Evolutionary conservation across 257 asterid genomes (phyloP).

Genomic region (Solanum dulcamara): DNA sequence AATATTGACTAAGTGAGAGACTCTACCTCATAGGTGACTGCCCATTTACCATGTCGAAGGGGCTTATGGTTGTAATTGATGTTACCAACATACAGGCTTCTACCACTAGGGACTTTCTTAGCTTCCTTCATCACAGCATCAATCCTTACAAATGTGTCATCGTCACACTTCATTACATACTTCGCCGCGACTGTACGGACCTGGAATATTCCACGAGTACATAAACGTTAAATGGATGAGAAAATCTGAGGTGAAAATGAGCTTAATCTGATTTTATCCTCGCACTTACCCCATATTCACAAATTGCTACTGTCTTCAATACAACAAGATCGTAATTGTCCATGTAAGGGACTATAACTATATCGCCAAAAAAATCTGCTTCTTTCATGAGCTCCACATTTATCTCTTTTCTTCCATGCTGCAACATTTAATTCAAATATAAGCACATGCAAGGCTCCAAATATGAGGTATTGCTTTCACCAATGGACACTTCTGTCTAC

Average conservation of each 20-base stretch:
- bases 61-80: slow-evolving; percentile 89
- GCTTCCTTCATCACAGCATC: slow-evolving; percentile 76
- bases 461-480: not conserved
- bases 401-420: slow-evolving; percentile 85
- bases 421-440: slow-evolving; percentile 12
- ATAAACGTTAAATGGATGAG: not conserved
- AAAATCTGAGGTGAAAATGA: not conserved
- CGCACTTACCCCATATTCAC: slow-evolving; percentile 88
- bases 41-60: slow-evolving; percentile 94
- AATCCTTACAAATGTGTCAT: slow-evolving; percentile 88
- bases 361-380: slow-evolving; percentile 82
- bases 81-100: slow-evolving; percentile 80
- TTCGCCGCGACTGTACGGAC: slow-evolving; percentile 57
- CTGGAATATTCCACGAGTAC: slow-evolving; percentile 27
- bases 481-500: not conserved
- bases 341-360: slow-evolving; percentile 87
- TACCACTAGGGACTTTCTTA: slow-evolving; percentile 34
- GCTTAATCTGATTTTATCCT: not conserved
- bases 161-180: slow-evolving; percentile 91
- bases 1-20: not conserved
- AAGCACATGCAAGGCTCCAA: slow-evolving; percentile 2
- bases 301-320: slow-evolving; percentile 82
- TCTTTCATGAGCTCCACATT: slow-evolving; percentile 83
- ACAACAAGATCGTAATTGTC: slow-evolving; percentile 95
- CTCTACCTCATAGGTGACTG: slow-evolving; percentile 89